Conservation (phyloP, 441 rosid species). For the Melastoma candidum region DNA sequence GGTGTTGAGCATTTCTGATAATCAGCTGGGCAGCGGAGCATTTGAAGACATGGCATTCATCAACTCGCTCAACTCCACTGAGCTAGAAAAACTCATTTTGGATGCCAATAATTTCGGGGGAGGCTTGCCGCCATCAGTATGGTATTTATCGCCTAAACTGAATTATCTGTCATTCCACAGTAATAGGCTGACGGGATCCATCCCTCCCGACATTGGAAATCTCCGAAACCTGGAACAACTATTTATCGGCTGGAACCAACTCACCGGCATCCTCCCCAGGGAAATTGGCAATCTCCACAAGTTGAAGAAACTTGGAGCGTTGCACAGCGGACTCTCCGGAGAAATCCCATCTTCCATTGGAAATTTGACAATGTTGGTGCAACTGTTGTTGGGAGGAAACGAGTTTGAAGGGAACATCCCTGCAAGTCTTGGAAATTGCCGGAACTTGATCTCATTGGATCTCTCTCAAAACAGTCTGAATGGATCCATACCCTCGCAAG, state of each 20-base stretch:
- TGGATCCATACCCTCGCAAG: too few species aligned
- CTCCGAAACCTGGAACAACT: too few species aligned
- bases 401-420: constrained; percentile 1
- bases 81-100: background rate
- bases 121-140: background rate
- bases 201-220: too few species aligned
- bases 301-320: background rate
- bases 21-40: background rate
- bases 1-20: background rate
- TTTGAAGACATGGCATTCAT: background rate
- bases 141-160: background rate
- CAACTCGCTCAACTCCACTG: background rate
- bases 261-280: too few species aligned
- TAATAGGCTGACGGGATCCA: too few species aligned
- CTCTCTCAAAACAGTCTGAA: too few species aligned
- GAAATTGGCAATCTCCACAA: background rate
- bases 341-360: background rate
- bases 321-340: background rate
- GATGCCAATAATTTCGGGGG: background rate
- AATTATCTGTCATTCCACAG: too few species aligned
- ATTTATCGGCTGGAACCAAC: too few species aligned
- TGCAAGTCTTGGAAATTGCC: background rate
- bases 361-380: background rate
- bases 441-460: too few species aligned
- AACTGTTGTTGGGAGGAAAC: background rate